A percentile compares a stretch with the other conserved stretches of the same genome.
These are phyloP conservation scores for Chaetomiaceae sp. DNA, from an alignment of 2,329 filamentous ascomycete genomes.

Conservation along the genomic window DNA sequence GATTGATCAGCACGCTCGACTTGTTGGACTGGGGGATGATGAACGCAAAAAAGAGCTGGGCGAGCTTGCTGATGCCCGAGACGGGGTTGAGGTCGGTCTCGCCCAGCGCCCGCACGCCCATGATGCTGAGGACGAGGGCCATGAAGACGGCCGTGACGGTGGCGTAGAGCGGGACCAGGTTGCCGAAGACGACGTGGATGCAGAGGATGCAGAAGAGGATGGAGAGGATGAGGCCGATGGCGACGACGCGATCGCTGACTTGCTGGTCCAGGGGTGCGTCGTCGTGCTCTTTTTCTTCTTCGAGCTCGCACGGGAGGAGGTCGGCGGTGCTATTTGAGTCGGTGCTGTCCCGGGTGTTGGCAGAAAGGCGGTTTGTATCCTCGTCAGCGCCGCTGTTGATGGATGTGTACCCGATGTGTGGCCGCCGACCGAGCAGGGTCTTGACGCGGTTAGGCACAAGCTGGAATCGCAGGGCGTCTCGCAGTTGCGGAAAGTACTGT, in stretches of 20 bases:
- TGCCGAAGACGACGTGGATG: constrained; percentile 78
- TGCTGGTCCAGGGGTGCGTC: constrained; percentile 84
- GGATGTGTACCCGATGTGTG: constrained; percentile 16
- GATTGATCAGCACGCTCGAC: constrained; percentile 89
- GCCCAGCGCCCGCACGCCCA: constrained; percentile 64
- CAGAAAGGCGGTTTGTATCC: not conserved
- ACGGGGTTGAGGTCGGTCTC: constrained; percentile 96
- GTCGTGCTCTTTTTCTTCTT: constrained; percentile 61
- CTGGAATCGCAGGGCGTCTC: not conserved
- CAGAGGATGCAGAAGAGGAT: constrained; percentile 74
- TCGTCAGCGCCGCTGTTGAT: constrained; percentile 11
- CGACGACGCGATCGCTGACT: constrained; percentile 66
- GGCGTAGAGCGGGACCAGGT: constrained; percentile 72
- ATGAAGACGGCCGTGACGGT: constrained; percentile 77
- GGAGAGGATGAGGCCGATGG: constrained; percentile 71
- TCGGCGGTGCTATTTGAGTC: constrained; percentile 17
- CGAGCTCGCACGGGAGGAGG: constrained; percentile 64
- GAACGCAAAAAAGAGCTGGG: constrained; percentile 89
- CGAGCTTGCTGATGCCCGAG: constrained; percentile 92
- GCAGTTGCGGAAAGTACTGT: constrained; percentile 12
- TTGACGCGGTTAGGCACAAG: constrained; percentile 5
- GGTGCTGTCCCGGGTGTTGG: not conserved
- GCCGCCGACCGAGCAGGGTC: not conserved
- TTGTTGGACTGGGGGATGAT: constrained; percentile 76
- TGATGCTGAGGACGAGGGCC: constrained; percentile 72